Evolutionary conservation across 768 basidiomycete genomes (phyloP), one percentile per base, ranked within the genome.

Genomic region (Naganishia vishniacii): DNA sequence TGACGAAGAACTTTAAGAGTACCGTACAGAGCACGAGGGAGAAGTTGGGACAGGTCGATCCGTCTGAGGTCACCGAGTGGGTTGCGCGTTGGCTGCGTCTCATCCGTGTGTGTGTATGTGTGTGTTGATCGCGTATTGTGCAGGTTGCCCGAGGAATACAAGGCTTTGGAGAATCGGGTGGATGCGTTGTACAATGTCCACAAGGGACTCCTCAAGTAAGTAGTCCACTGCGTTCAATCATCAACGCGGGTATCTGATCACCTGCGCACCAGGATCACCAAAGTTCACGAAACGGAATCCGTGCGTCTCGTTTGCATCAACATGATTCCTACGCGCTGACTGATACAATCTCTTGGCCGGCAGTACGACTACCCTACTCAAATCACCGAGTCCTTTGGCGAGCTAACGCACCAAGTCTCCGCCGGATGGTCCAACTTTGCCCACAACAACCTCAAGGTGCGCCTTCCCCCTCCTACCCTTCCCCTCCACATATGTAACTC

Each of bases 41-140:
- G 78, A 83, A 88, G 51, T 81, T 97, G 3, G 94, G 94, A 23
- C 88, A 92, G 73, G 84, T 94, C 63, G 83, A 89, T 3, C 83
- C 87, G 5, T 91, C 91, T 68, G 95, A 95, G 70, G 92, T 97
- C 73, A 98, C 94, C 8, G 95, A 97, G 79, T 82, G 91, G 56
- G 75, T 69, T 88, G 89, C 26, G 28, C 45, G 47, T 2, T 26
- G 28, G n/a, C 28, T 16, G 15, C n/a, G n/a, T n/a, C n/a, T n/a
- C n/a, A n/a, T n/a, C n/a, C n/a, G n/a, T n/a, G n/a, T n/a, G n/a
- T n/a, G n/a, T n/a, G n/a, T n/a, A 13, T 31, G 47, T 11, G n/a
- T 6, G 48, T 13, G 40, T 48, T 12, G 26, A 20, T 16, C 37
- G 5, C 6, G 34, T 26, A n/a, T 20, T 42, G 25, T 25, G 20